Percentiles rank a stretch among this genome's conserved stretches.
phyloP scores from a whole-genome alignment of 2,329 filamentous ascomycete genomes.

The Moelleriella libera region DNA sequence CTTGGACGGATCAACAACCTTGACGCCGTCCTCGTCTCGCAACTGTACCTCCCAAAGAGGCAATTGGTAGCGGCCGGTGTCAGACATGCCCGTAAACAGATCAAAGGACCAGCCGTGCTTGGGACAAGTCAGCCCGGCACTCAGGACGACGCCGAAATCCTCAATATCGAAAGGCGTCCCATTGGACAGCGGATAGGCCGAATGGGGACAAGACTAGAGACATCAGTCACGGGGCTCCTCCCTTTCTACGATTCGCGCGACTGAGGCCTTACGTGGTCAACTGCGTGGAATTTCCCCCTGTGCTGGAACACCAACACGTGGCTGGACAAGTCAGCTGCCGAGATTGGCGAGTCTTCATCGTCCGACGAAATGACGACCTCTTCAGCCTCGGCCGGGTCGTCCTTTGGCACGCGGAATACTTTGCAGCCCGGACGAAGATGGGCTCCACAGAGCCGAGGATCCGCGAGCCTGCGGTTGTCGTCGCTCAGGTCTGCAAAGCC shows the following conservation, averaged over 20 bases:
- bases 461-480: conserved; percentile 21
- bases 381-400: conserved; percentile 22
- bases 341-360: not conserved
- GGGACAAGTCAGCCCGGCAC: conserved; percentile 49
- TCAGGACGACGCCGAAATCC: conserved; percentile 52
- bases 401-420: conserved; percentile 35
- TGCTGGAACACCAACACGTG: conserved; percentile 55
- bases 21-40: conserved; percentile 12
- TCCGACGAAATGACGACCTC: conserved; percentile 13
- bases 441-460: conserved; percentile 20
- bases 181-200: conserved; percentile 49
- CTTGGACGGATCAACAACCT: conserved; percentile 3
- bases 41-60: conserved; percentile 51
- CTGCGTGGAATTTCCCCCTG: conserved; percentile 47
- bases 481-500: conserved; percentile 37
- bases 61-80: conserved; percentile 47
- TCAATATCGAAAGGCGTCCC: conserved; percentile 56
- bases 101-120: conserved; percentile 64
- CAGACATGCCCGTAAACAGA: conserved; percentile 44
- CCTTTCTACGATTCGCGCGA: not conserved
- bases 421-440: conserved; percentile 40
- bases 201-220: conserved; percentile 50
- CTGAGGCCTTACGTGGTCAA: conserved; percentile 55
- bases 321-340: conserved; percentile 26
- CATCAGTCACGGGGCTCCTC: not conserved